Conservation (phyloP, 371 early-diverging fungal species). For the Saksenaea oblongispora region DNA sequence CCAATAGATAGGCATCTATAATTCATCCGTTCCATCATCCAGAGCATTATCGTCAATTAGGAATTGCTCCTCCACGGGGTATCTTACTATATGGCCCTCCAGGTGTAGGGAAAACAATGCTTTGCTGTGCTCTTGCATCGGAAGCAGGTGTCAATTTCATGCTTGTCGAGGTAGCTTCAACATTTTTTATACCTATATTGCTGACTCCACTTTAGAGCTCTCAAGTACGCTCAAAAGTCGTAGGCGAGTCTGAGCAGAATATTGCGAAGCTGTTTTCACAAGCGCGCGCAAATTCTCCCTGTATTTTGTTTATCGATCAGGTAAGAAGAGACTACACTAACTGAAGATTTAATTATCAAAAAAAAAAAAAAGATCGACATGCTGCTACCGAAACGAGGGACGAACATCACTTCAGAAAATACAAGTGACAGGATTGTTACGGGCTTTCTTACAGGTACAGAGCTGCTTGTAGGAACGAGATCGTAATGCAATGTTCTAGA, state of each 20-base stretch:
- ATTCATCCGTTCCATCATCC: conserved; percentile 87
- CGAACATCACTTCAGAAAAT: conserved; percentile 71
- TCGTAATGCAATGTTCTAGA: conserved; percentile 41
- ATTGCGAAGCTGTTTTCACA: conserved; percentile 74
- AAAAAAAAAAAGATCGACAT: conserved; percentile 61
- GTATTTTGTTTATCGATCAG: conserved; percentile 85
- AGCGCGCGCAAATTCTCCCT: conserved; percentile 78
- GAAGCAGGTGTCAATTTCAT: conserved; percentile 78
- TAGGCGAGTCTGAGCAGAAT: conserved; percentile 82
- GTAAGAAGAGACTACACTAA: conserved; percentile 26
- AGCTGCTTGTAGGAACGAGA: background rate
- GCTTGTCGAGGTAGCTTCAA: conserved; percentile 62
- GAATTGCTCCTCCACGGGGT: conserved; percentile 93
- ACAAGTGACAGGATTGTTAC: conserved; percentile 82
- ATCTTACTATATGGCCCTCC: conserved; percentile 99
- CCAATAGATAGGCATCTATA: conserved; percentile 48
- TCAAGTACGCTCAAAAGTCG: conserved; percentile 78
- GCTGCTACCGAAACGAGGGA: conserved; percentile 69
- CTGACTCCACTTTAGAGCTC: conserved; percentile 47
- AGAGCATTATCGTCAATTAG: conserved; percentile 79
- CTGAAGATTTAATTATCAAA: background rate
- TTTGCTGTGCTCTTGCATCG: conserved; percentile 94
- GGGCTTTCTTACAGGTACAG: conserved; percentile 72
- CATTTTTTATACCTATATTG: background rate
- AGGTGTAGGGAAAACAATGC: conserved; percentile 98